A percentile compares a stretch with the other conserved stretches of the same genome.
phyloP scores from a whole-genome alignment of 495 filamentous ascomycete genomes.

The Evernia prunastri region DNA sequence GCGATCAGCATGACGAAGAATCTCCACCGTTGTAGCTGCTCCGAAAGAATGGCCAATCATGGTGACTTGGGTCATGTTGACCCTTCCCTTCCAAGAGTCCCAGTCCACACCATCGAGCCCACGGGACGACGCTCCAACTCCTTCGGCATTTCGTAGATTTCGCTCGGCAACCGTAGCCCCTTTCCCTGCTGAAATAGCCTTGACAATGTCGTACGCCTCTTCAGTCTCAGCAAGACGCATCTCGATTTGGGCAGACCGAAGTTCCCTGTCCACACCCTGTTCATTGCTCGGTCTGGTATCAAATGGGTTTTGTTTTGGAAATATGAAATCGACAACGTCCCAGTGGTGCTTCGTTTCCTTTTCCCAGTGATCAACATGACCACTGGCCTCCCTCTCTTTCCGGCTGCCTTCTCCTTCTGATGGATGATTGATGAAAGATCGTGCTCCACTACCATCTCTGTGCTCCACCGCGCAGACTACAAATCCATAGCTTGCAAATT shows the following conservation, averaged over 20 bases:
- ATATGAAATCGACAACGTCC: constrained; percentile 39
- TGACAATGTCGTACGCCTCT: constrained; percentile 35
- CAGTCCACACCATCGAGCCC: constrained; percentile 31
- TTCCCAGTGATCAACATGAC: constrained; percentile 13
- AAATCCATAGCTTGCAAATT: constrained; percentile 43
- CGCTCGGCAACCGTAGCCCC: constrained; percentile 35
- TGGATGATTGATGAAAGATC: constrained; percentile 37
- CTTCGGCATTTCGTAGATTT: constrained; percentile 45
- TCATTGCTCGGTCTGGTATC: constrained; percentile 37
- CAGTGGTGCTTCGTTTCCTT: constrained; percentile 28
- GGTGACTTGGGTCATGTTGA: constrained; percentile 28
- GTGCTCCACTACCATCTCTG: constrained; percentile 38
- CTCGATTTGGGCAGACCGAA: constrained; percentile 38
- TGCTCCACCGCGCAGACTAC: constrained; percentile 41
- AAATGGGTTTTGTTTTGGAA: constrained; percentile 35
- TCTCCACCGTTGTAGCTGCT: constrained; percentile 9
- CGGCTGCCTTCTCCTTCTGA: constrained; percentile 26
- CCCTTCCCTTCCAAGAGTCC: constrained; percentile 33
- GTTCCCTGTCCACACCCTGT: constrained; percentile 34
- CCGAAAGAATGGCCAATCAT: constrained; percentile 13
- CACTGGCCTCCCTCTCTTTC: constrained; percentile 25
- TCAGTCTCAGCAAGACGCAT: constrained; percentile 39
- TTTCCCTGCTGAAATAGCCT: constrained; percentile 24
- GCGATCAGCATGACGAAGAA: constrained; percentile 40
- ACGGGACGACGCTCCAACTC: constrained; percentile 44